phyloP scores from a whole-genome alignment of 352 stramenopile genomes.

The Phytopythium oedochilum region DNA sequence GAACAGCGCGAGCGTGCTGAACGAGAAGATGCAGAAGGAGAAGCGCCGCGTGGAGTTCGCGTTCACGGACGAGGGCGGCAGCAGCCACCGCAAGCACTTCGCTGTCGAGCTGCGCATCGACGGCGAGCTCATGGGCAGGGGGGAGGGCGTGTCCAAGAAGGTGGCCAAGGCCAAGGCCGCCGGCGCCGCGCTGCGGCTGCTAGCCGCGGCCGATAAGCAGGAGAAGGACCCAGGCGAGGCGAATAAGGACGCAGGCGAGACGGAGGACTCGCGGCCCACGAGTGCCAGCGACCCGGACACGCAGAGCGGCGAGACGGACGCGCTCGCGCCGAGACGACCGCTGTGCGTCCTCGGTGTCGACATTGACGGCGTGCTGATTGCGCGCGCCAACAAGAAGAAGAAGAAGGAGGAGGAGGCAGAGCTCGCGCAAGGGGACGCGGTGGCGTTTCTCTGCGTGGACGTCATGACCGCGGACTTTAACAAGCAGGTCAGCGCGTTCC shows the following conservation, averaged over 20 bases:
- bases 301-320: not conserved
- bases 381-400: slow-evolving; percentile 34
- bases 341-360: slow-evolving; percentile 69
- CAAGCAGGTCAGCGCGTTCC: slow-evolving; percentile 33
- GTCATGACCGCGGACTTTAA: slow-evolving; percentile 47
- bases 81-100: slow-evolving; percentile 54
- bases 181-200: slow-evolving; percentile 24
- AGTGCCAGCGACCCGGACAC: not conserved
- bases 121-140: slow-evolving; percentile 32
- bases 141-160: slow-evolving; percentile 76
- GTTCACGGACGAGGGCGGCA: slow-evolving; percentile 50
- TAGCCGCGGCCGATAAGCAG: slow-evolving; percentile 12
- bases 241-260: not conserved
- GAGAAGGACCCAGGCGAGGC: not conserved
- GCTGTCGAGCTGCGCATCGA: slow-evolving; percentile 57
- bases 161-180: slow-evolving; percentile 77
- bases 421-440: slow-evolving; percentile 17
- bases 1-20: slow-evolving; percentile 54
- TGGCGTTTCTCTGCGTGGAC: slow-evolving; percentile 56
- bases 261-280: not conserved
- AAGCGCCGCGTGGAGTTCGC: slow-evolving; percentile 57
- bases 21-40: slow-evolving; percentile 62
- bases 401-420: slow-evolving; percentile 45
- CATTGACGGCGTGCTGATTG: slow-evolving; percentile 68
- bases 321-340: slow-evolving; percentile 24